Percentiles rank a stretch among this genome's conserved stretches.
phyloP scores from a whole-genome alignment of 768 basidiomycete genomes.

The Russula earlei region DNA sequence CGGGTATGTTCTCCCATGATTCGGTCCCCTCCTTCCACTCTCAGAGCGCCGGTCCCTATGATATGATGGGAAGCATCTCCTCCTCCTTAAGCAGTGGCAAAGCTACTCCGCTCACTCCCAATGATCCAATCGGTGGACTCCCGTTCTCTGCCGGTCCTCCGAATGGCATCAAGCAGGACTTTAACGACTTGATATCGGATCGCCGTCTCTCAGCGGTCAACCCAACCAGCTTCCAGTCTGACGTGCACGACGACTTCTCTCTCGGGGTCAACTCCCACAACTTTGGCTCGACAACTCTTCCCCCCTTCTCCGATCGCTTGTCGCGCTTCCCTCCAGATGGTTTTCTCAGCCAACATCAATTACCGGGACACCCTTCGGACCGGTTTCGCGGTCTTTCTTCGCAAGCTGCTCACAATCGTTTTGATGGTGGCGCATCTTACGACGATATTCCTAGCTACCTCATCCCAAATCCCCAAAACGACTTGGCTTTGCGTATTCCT shows the following conservation, averaged over 20 bases:
- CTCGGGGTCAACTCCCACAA: conserved; percentile 37
- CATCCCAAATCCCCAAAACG: conserved; percentile 40
- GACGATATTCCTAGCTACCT: conserved; percentile 54
- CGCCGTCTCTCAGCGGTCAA: conserved; percentile 43
- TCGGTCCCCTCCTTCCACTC: conserved; percentile 47
- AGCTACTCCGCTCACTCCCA: conserved; percentile 66
- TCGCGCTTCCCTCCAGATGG: conserved; percentile 45
- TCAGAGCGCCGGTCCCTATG: conserved; percentile 47
- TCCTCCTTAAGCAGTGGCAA: conserved; percentile 63
- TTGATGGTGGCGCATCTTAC: conserved; percentile 43
- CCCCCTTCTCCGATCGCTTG: conserved; percentile 45
- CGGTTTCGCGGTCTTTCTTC: conserved; percentile 62
- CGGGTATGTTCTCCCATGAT: conserved; percentile 51
- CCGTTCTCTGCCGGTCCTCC: conserved; percentile 40
- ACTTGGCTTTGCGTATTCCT: conserved; percentile 54
- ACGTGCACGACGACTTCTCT: conserved; percentile 57
- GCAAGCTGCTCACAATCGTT: conserved; percentile 58
- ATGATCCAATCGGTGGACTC: conserved; percentile 48
- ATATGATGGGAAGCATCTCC: conserved; percentile 52
- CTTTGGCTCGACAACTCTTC: conserved; percentile 33
- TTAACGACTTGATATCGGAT: conserved; percentile 51
- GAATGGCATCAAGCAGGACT: conserved; percentile 39
- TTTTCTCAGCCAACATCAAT: conserved; percentile 45
- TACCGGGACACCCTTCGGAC: conserved; percentile 44
- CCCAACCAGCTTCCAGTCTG: conserved; percentile 41